A percentile compares a stretch with the other conserved stretches of the same genome.
Evolutionary conservation across 1,284 basidiomycete species (phyloP).

Genomic region (Irpex rosettiformis): DNA sequence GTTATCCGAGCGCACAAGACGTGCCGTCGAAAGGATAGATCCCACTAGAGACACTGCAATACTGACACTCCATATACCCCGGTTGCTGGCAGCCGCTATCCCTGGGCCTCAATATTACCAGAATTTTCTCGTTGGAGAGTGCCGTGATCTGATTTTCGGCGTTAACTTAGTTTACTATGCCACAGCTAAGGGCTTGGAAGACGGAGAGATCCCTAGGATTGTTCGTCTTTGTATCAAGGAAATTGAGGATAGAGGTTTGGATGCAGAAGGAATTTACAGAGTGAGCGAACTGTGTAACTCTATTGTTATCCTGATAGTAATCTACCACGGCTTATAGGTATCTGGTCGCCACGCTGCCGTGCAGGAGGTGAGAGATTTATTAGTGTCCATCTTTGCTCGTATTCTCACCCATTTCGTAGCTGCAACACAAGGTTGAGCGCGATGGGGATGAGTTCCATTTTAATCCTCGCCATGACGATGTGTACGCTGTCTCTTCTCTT

Average conservation of each 20-base stretch:
- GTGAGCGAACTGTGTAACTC: constrained; percentile 36
- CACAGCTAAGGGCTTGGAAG: constrained; percentile 72
- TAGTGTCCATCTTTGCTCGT: background rate
- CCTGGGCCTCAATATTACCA: constrained; percentile 72
- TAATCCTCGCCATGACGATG: constrained; percentile 73
- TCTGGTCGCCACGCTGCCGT: constrained; percentile 85
- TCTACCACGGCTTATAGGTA: constrained; percentile 41
- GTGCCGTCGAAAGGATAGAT: constrained; percentile 61
- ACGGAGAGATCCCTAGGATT: constrained; percentile 80
- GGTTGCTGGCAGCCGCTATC: constrained; percentile 55
- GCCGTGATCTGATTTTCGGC: constrained; percentile 89
- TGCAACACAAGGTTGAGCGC: constrained; percentile 87
- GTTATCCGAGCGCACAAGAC: constrained; percentile 53
- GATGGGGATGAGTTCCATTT: constrained; percentile 88
- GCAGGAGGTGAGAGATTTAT: constrained; percentile 55
- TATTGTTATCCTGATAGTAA: constrained; percentile 4
- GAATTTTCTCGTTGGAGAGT: constrained; percentile 85
- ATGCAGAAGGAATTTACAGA: constrained; percentile 84
- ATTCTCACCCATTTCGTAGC: constrained; percentile 34
- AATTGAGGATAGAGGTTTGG: constrained; percentile 78
- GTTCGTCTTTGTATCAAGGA: constrained; percentile 83
- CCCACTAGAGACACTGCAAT: constrained; percentile 66
- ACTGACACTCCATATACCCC: constrained; percentile 51
- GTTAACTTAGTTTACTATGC: constrained; percentile 92
- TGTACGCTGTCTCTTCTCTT: constrained; percentile 86